Evolutionary conservation across 768 basidiomycete genomes (phyloP), one percentile per base, ranked within the genome.

Genomic region (Astraeus odoratus): DNA sequence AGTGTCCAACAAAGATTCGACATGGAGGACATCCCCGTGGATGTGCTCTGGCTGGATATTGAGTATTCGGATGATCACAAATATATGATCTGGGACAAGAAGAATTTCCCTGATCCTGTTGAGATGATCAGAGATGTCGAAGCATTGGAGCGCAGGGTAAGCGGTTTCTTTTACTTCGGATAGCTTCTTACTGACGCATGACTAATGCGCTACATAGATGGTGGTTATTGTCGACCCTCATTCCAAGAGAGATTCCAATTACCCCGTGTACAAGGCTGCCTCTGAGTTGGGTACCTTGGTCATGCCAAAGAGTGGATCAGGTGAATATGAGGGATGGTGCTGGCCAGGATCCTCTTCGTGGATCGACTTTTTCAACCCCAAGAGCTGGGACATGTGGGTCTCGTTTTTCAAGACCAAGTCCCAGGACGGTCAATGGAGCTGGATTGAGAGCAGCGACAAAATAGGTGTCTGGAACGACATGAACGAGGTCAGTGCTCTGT

Each of bases 401-500:
- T 71, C 73, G 4, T 71, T 95, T 47, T 98, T 96, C 73, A 84
- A 83, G 64, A 72, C 71, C 8, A 65, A 72, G 50, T 64, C 69
- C 39, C 66, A 70, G 25, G 66, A 71, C 48, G 76, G 72, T 37
- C 66, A 72, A n/a, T 90, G 81, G 77, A 69, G 79, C 6, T 90
- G 89, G 85, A 77, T 72, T 0, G 67, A 87, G 51, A 87, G 93
- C 53, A 91, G 90, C 2, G 78, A 83, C 24, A 77, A 80, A 53
- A 76, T 97, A 12, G 84, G 83, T 61, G 92, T 98, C 53, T 99
- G 96, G 96, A 98, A 98, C 60, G 96, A 99, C 59, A 99, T 99
- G 96, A 97, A 97, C 54, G 96, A 98, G 78, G 91, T 91, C 41
- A 7, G 72, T 46, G 18, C 7, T 39, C 42, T 26, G 18, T 3